These are phyloP conservation scores for Gossypium anomalum DNA, from an alignment of 345 rosid species.

Conservation along the genomic window DNA sequence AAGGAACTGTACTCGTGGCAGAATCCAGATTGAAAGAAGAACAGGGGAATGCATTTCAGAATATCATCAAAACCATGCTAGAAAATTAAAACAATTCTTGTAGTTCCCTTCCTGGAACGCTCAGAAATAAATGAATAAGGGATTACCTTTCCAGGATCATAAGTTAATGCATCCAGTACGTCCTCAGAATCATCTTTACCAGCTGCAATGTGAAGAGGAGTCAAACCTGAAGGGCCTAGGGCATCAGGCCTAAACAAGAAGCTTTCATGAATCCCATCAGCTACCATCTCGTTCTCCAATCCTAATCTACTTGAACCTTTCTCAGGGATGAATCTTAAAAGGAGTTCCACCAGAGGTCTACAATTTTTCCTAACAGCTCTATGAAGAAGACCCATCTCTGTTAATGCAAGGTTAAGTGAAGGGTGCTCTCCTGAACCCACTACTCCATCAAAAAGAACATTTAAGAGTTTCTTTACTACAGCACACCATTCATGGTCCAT, in stretches of 20 bases:
- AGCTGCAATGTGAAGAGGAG: constrained; percentile 98
- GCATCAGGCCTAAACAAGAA: constrained; percentile 78
- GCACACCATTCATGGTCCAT: constrained; percentile 98
- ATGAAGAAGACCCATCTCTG: constrained; percentile 87
- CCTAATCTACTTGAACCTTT: constrained; percentile 22
- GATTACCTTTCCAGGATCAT: constrained; percentile 86
- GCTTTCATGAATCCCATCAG: constrained; percentile 25
- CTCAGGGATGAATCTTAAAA: constrained; percentile 63
- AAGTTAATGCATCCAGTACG: constrained; percentile 72
- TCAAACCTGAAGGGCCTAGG: constrained; percentile 90
- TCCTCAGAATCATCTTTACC: constrained; percentile 98
- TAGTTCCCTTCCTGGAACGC: background rate
- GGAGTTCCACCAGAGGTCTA: constrained; percentile 70
- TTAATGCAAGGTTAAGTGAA: constrained; percentile 43
- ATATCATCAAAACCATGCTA: constrained; percentile 9
- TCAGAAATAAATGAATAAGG: constrained; percentile 10
- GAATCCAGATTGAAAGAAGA: background rate
- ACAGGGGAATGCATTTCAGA: background rate
- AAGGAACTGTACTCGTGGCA: background rate
- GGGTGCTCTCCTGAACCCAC: constrained; percentile 60
- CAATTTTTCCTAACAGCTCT: constrained; percentile 92
- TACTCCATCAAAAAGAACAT: constrained; percentile 57
- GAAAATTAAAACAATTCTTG: background rate
- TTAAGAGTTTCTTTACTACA: constrained; percentile 76
- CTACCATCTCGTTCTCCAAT: constrained; percentile 19